Conservation (phyloP, 768 basidiomycete species). For the Leccinum barrowsii region DNA sequence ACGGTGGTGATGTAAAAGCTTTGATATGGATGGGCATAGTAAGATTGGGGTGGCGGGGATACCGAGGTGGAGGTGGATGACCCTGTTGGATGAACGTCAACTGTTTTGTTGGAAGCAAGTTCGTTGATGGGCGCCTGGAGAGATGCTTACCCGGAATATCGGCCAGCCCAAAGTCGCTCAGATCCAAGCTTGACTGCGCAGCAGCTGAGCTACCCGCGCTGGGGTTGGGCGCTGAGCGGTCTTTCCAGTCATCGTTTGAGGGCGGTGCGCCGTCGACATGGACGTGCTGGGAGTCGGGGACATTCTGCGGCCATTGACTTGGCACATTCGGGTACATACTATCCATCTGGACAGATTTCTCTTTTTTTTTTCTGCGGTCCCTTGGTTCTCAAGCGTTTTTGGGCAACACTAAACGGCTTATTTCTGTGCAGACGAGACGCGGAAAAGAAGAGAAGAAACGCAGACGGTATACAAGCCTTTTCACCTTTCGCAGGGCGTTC, state of each 20-base stretch:
- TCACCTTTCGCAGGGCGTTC: conserved; percentile 37
- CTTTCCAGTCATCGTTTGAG: conserved; percentile 41
- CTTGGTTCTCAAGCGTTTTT: conserved; percentile 41
- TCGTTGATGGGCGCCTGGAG: conserved; percentile 28
- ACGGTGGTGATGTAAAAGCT: conserved; percentile 40
- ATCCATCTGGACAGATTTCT: conserved; percentile 39
- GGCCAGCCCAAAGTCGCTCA: conserved; percentile 42
- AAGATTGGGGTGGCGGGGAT: conserved; percentile 39
- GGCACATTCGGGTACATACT: conserved; percentile 46
- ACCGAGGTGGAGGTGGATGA: conserved; percentile 40
- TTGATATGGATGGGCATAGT: conserved; percentile 41
- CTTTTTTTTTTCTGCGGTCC: conserved; percentile 38
- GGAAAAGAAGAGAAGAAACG: conserved; percentile 34
- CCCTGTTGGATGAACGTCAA: conserved; percentile 22
- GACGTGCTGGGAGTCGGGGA: conserved; percentile 32
- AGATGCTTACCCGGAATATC: conserved; percentile 42
- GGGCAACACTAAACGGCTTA: conserved; percentile 44
- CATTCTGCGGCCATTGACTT: conserved; percentile 39
- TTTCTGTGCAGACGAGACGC: conserved; percentile 41
- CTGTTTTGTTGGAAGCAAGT: not conserved
- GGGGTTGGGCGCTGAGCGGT: conserved; percentile 25
- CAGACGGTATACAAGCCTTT: conserved; percentile 38
- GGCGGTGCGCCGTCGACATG: conserved; percentile 28
- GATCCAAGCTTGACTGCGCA: conserved; percentile 35
- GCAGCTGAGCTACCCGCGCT: conserved; percentile 27